Evolutionary conservation across 1,284 basidiomycete species (phyloP).

Genomic region (Lentinula novae-zelandiae): DNA sequence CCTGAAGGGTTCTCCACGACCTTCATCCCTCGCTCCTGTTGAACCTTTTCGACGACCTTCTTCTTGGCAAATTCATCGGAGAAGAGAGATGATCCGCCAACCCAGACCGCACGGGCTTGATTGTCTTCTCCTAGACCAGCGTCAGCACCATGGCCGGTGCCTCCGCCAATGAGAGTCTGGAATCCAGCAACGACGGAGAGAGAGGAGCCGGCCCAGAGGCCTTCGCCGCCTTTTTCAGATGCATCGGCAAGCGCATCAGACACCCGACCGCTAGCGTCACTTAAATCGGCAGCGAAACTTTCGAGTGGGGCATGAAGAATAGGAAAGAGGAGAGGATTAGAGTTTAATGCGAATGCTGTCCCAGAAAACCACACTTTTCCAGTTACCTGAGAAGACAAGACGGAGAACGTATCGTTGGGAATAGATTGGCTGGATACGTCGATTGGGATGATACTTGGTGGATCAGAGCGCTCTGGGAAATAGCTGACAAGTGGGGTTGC

Average conservation of each 20-base stretch:
- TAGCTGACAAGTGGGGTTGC: constrained; percentile 72
- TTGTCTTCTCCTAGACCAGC: constrained; percentile 1
- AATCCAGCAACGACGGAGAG: constrained; percentile 84
- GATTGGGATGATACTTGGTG: constrained; percentile 59
- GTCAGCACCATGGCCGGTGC: background rate
- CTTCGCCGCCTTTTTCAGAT: constrained; percentile 67
- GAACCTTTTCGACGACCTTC: constrained; percentile 56
- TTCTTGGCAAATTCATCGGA: constrained; percentile 67
- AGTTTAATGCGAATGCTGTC: constrained; percentile 67
- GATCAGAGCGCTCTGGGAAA: constrained; percentile 63
- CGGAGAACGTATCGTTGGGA: constrained; percentile 19
- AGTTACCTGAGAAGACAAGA: constrained; percentile 20
- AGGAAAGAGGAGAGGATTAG: constrained; percentile 81
- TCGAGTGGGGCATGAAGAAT: constrained; percentile 77
- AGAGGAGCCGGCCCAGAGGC: constrained; percentile 74
- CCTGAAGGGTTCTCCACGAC: constrained; percentile 31
- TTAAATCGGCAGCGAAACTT: constrained; percentile 65
- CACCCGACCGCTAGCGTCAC: constrained; percentile 38
- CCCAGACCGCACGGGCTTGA: constrained; percentile 70
- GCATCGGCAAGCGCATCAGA: constrained; percentile 61
- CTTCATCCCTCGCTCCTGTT: background rate
- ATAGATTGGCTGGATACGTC: constrained; percentile 32
- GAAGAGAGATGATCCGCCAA: constrained; percentile 81
- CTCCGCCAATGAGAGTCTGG: constrained; percentile 70
- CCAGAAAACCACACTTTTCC: constrained; percentile 66